Conservation (phyloP, 176 grass and related monocot genomes). For the Elaeis guineensis region DNA sequence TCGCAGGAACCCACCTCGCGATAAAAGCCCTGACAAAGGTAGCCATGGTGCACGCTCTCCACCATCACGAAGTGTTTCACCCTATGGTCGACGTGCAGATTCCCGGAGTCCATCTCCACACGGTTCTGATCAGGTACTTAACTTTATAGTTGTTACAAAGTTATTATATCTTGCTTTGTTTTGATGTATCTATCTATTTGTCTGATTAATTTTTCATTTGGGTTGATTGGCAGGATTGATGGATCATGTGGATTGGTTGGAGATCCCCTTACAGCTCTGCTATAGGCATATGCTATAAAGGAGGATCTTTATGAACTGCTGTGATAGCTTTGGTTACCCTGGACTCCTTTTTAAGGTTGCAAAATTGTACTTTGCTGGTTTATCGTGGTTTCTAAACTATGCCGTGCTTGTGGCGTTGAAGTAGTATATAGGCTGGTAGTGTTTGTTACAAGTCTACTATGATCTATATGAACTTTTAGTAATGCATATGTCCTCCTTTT, state of each 20-base stretch:
- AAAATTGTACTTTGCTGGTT: slow-evolving; percentile 8
- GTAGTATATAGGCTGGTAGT: no score
- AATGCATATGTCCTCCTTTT: no score
- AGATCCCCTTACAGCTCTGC: no score
- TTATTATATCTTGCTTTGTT: neutral
- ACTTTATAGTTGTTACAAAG: no score
- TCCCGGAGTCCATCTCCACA: slow-evolving; percentile 21
- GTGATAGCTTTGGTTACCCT: neutral
- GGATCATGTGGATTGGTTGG: no score
- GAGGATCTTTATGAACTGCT: neutral
- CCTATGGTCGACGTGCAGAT: slow-evolving; percentile 8
- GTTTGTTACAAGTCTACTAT: no score
- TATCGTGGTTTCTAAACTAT: neutral
- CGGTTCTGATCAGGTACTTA: slow-evolving; percentile 12
- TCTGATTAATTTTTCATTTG: neutral
- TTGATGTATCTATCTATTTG: slow-evolving; percentile 1
- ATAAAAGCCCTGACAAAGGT: slow-evolving; percentile 20
- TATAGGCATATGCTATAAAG: neutral
- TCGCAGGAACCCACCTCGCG: slow-evolving; percentile 27
- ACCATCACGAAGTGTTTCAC: slow-evolving; percentile 17
- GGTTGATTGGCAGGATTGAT: no score
- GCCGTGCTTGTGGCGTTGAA: no score
- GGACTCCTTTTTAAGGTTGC: slow-evolving; percentile 11
- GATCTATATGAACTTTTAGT: no score
- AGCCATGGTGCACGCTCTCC: neutral